These are phyloP conservation scores for Juncus inflexus DNA, from an alignment of 176 grass and related monocot genomes.

Conservation along the genomic window DNA sequence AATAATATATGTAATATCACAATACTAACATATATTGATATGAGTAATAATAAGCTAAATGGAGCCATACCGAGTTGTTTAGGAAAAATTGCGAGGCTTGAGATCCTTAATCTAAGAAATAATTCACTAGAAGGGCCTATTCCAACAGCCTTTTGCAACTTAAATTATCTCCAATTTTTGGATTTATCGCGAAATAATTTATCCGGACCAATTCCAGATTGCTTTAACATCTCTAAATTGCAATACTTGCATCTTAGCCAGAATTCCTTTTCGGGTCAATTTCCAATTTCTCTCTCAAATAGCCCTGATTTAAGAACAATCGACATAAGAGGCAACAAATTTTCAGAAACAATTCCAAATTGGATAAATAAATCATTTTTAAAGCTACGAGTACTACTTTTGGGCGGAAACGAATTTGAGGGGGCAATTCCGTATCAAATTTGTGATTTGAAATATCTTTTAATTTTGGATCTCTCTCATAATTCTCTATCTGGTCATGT, in stretches of 20 bases:
- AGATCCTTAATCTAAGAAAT: slow-evolving; percentile 26
- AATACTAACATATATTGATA: neutral
- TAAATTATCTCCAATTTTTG: neutral
- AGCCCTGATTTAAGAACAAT: slow-evolving; percentile 14
- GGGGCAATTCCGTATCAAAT: slow-evolving; percentile 24
- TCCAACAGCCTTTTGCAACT: neutral
- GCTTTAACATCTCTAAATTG: slow-evolving; percentile 14
- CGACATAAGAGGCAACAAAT: slow-evolving; percentile 20
- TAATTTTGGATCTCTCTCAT: slow-evolving; percentile 28
- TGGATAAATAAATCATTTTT: slow-evolving; percentile 11
- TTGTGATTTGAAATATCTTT: slow-evolving; percentile 12
- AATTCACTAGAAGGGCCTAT: slow-evolving; percentile 26
- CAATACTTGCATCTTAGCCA: slow-evolving; percentile 21
- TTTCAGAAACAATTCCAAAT: slow-evolving; percentile 19
- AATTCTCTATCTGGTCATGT: slow-evolving; percentile 24
- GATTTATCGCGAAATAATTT: slow-evolving; percentile 40
- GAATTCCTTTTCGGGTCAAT: slow-evolving; percentile 21
- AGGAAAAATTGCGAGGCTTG: neutral
- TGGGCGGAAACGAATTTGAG: slow-evolving; percentile 29
- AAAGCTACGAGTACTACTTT: slow-evolving; percentile 26
- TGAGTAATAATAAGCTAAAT: slow-evolving; percentile 14
- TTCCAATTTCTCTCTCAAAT: neutral
- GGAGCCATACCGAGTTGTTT: slow-evolving; percentile 23
- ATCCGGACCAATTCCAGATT: slow-evolving; percentile 19
- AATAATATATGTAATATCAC: neutral